Percentiles rank a stretch among this genome's conserved stretches.
These are phyloP conservation scores for Tricholoma hemisulphureum DNA, from an alignment of 768 basidiomycete species.

Conservation along the genomic window DNA sequence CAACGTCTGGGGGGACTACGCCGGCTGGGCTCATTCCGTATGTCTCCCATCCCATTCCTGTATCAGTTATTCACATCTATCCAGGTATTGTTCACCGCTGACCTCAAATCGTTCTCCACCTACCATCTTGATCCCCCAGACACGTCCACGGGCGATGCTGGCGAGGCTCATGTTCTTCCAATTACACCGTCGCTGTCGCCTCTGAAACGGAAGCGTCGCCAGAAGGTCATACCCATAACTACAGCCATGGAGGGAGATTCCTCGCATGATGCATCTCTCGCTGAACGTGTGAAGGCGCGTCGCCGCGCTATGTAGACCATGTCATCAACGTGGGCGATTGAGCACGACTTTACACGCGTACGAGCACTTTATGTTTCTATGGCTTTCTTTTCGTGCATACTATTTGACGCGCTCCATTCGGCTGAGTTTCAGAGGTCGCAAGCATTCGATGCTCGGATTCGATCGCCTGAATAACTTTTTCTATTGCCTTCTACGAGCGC, in stretches of 20 bases:
- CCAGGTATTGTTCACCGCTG: slow-evolving; percentile 74
- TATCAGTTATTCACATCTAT: not conserved
- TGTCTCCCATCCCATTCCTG: slow-evolving; percentile 12
- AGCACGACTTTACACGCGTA: not conserved
- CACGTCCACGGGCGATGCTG: slow-evolving; percentile 3
- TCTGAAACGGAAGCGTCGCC: slow-evolving; percentile 29
- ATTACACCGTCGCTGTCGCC: slow-evolving; percentile 31
- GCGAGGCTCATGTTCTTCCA: slow-evolving; percentile 11
- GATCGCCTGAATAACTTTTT: not conserved
- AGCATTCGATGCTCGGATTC: too few relatives aligned
- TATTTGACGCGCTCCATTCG: not conserved
- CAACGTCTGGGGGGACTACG: slow-evolving; percentile 75
- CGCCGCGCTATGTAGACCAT: slow-evolving; percentile 22
- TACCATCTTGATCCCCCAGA: slow-evolving; percentile 44
- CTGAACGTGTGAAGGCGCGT: slow-evolving; percentile 44
- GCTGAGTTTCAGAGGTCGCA: too few relatives aligned
- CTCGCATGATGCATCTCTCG: slow-evolving; percentile 26
- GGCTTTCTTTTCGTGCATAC: not conserved
- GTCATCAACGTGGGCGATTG: not conserved
- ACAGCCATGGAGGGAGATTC: not conserved
- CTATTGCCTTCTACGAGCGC: too few relatives aligned
- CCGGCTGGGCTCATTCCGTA: slow-evolving; percentile 91
- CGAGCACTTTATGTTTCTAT: not conserved
- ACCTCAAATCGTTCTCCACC: slow-evolving; percentile 63
- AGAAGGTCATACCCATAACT: not conserved